phyloP scores from a whole-genome alignment of 495 filamentous ascomycete genomes.

The Neurospora cerealis region DNA sequence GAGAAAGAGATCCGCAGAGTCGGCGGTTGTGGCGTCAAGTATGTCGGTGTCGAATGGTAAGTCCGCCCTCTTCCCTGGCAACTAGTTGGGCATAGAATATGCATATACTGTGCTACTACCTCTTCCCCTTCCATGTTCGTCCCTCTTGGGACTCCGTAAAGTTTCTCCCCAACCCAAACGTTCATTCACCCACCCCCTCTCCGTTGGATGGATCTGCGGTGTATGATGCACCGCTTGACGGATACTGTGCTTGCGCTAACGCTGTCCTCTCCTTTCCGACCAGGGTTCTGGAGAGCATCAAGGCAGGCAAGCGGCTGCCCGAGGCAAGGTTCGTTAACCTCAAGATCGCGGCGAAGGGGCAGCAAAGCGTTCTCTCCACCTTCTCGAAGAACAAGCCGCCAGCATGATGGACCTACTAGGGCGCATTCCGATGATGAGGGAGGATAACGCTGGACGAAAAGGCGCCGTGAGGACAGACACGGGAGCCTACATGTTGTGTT shows the following conservation, averaged over 20 bases:
- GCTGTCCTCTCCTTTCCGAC: neutral
- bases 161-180: neutral
- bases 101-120: neutral
- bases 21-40: slow-evolving; percentile 60
- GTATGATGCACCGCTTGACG: neutral
- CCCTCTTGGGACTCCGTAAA: neutral
- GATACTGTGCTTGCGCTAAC: slow-evolving; percentile 9
- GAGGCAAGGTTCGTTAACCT: slow-evolving; percentile 60
- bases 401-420: slow-evolving; percentile 3
- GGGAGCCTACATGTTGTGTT: neutral
- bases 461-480: neutral
- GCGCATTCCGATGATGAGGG: neutral
- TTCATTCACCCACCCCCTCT: neutral
- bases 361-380: slow-evolving; percentile 45
- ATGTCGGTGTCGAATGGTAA: slow-evolving; percentile 76
- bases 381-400: slow-evolving; percentile 17
- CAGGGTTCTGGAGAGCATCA: slow-evolving; percentile 72
- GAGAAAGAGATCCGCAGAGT: slow-evolving; percentile 66
- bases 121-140: slow-evolving; percentile 2
- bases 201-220: neutral
- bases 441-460: neutral
- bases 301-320: slow-evolving; percentile 59
- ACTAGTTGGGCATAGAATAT: neutral
- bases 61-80: slow-evolving; percentile 9
- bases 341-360: slow-evolving; percentile 48